Conservation (phyloP, 805 yeast genomes). For the Candida corydali region DNA sequence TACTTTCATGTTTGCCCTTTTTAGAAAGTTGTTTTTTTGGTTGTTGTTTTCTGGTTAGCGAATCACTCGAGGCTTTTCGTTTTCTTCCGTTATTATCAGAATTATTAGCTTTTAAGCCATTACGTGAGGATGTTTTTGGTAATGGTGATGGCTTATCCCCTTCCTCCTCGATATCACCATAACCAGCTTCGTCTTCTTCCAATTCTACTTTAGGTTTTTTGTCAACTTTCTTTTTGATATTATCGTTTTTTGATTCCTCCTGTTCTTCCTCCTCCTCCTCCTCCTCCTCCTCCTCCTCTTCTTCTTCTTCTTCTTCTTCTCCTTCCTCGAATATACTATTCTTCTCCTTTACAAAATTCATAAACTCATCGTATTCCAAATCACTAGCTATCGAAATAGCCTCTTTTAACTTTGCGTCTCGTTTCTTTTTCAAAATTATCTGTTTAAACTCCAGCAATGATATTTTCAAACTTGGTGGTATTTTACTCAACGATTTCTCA, state of each 20-base stretch:
- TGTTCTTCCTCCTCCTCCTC: slow-evolving; percentile 9
- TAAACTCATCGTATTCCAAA: slow-evolving; percentile 33
- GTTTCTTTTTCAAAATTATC: slow-evolving; percentile 16
- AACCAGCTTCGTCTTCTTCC: slow-evolving; percentile 11
- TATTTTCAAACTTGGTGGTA: slow-evolving; percentile 11
- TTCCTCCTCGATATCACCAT: slow-evolving; percentile 11
- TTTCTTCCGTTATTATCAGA: slow-evolving; percentile 3
- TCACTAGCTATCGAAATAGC: slow-evolving; percentile 36
- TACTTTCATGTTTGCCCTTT: slow-evolving; percentile 4
- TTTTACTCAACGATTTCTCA: slow-evolving; percentile 13
- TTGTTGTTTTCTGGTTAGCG: background rate
- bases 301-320: slow-evolving; percentile 12
- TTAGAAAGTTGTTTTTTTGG: background rate
- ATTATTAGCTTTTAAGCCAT: background rate
- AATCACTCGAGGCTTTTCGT: slow-evolving; percentile 2
- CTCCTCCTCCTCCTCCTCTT: slow-evolving; percentile 14
- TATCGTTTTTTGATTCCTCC: slow-evolving; percentile 10
- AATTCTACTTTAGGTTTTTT: slow-evolving; percentile 13
- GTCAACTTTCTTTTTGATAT: slow-evolving; percentile 13
- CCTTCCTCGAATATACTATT: slow-evolving; percentile 12
- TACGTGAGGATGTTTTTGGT: slow-evolving; percentile 6
- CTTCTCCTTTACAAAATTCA: slow-evolving; percentile 19
- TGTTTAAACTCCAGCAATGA: slow-evolving; percentile 9
- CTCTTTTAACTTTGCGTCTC: slow-evolving; percentile 21
- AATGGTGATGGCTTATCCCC: slow-evolving; percentile 8